These are phyloP conservation scores for Lentinula edodes DNA, from an alignment of 768 basidiomycete species.

Conservation along the genomic window DNA sequence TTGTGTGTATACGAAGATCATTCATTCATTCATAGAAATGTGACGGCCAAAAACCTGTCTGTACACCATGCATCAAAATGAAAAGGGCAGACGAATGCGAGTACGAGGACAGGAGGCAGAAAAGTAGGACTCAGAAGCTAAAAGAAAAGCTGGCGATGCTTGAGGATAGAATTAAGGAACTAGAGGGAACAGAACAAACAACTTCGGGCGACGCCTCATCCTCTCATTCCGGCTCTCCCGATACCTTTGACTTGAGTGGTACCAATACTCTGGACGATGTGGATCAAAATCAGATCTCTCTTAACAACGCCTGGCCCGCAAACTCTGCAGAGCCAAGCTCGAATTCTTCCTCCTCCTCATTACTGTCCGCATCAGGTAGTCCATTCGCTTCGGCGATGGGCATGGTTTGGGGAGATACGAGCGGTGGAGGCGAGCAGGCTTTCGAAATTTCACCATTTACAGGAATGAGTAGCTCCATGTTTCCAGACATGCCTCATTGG, in stretches of 20 bases:
- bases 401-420: neutral
- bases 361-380: neutral
- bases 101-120: slow-evolving; percentile 56
- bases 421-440: slow-evolving; percentile 1
- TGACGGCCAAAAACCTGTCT: slow-evolving; percentile 51
- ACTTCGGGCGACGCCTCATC: slow-evolving; percentile 16
- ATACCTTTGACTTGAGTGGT: neutral
- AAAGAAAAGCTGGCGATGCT: slow-evolving; percentile 50
- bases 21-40: slow-evolving; percentile 43
- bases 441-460: slow-evolving; percentile 16
- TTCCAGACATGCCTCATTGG: slow-evolving; percentile 19
- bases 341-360: slow-evolving; percentile 1
- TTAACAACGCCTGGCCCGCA: neutral
- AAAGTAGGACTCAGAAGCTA: slow-evolving; percentile 53
- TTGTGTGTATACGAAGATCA: neutral
- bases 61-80: slow-evolving; percentile 50
- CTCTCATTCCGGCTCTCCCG: slow-evolving; percentile 9
- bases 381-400: slow-evolving; percentile 1
- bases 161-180: slow-evolving; percentile 47
- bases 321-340: neutral
- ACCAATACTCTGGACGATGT: neutral
- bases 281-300: neutral
- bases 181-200: slow-evolving; percentile 31
- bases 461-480: slow-evolving; percentile 8
- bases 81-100: slow-evolving; percentile 46